Evolutionary conservation across 768 basidiomycete genomes (phyloP), one percentile per base, ranked within the genome.

Genomic region (Auriscalpium vulgare): DNA sequence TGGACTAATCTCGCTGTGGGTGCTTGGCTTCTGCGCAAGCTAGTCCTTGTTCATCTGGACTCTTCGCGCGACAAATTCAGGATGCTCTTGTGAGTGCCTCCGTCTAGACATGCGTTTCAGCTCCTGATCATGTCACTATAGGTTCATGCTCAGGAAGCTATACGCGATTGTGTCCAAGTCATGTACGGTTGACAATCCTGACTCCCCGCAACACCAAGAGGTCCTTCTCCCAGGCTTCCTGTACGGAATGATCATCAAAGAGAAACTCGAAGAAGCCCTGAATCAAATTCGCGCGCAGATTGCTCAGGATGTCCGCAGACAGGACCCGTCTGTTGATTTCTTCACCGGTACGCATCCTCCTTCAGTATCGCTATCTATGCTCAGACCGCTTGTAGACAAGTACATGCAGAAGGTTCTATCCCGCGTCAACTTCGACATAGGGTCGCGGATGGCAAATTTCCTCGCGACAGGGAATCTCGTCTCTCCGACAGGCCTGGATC

Each of bases 191-290:
- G 97, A 99, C 73, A 98, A 98, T 68, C 95, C 97, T 5, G 97
- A 99, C 78, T 98, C 95, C 1, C 94, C 97, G 57, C 95, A 98
- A 68, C 91, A 98, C 66, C 97, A 99, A 69, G 97, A 99, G 67
- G 93, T 95, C 48, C 79, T 99, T 11, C 82, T 98, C 6, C 97
- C 97, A 1, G 97, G 97, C 35, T 83, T 76, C 61, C 69, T 99
- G 21, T 98, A 97, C 68, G 86, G 85, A 50, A 97, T 95, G 91
- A 97, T 98, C 65, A 89, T 99, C 75, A 98, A 97, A 72, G 97
- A 99, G 70, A 84, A 91, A 58, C 78, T 98, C 57, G 95, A 97
- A 62, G 97, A 98, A 68, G 84, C 84, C 21, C 72, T 98, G 50
- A 87, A 80, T 62, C 78, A 79, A 63, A 81, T 90, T 66, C 81